Evolutionary conservation across 345 rosid genomes (phyloP), one percentile per base, ranked within the genome.

Genomic region (Sisymbrium altissimum): DNA sequence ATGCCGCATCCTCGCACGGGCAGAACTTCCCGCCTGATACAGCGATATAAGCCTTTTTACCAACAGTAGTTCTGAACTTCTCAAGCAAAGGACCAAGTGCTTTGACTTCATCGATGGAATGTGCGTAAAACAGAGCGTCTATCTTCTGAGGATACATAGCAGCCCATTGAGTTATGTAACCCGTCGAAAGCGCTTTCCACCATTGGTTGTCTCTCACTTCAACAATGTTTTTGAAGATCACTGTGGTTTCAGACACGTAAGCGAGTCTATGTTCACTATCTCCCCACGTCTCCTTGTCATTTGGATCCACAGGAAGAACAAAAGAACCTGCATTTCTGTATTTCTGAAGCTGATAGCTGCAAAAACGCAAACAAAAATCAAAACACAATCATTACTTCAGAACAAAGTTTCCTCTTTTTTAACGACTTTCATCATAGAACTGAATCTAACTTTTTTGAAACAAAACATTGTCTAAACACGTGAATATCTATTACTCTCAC

Each of bases 221-320:
- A 14, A 95, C 97, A 46, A 86, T 70, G 83, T 92, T 97, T 66
- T 90, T 95, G 90, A 95, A 95, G 33, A 95, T 95, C 7, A 92
- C 99, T 0, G 99, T 95, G 29, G 99, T 95, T 75, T 95, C 99
- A 0, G 99, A 88, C 3, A 92, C 94, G 53, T 92, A 95, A 11
- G 99, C 99, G 36, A 95, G 90, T 46, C 99, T 84, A 49, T 95
- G 99, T 64, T 95, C 99, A 67, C 99, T 92, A 65, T 95, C 99
- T 36, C 98, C 99, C 98, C 99, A 92, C 5, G 99, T 92, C 75
- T 92, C 96, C 69, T 81, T 90, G 81, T 95, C 94, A 1, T 82
- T 83, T 3, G 92, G 94, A 55, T 95, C 96, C 7, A 90, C 96
- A 0, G 99, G 99, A 23, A 95, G 94, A 15, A 95, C 99, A 71